These are phyloP conservation scores for Debaryomyces sp. DNA, from an alignment of 1,139 yeast species.

Conservation along the genomic window DNA sequence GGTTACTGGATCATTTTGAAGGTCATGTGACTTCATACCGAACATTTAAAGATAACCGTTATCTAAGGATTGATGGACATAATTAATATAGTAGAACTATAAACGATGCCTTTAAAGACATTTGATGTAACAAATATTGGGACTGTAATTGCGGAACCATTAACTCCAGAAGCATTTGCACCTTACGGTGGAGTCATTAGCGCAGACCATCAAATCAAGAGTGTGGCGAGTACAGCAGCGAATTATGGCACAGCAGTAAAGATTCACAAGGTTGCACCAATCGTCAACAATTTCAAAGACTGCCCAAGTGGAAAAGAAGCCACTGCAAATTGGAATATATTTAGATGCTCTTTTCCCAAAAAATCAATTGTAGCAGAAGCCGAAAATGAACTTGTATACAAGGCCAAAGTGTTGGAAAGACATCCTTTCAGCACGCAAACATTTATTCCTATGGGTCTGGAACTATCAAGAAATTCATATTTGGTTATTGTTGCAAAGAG, in stretches of 20 bases:
- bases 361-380: conserved; percentile 47
- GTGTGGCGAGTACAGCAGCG: conserved; percentile 50
- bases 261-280: conserved; percentile 70
- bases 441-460: conserved; percentile 83
- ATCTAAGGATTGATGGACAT: not conserved
- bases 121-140: conserved; percentile 28
- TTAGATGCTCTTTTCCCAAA: conserved; percentile 76
- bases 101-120: conserved; percentile 43
- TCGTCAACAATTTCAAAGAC: conserved; percentile 51
- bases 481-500: conserved; percentile 80
- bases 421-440: conserved; percentile 94
- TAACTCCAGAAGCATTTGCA: conserved; percentile 46
- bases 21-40: not conserved
- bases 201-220: conserved; percentile 46
- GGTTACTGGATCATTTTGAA: not conserved
- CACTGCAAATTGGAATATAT: conserved; percentile 78
- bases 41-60: not conserved
- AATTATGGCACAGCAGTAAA: conserved; percentile 95
- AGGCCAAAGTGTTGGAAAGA: conserved; percentile 76
- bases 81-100: not conserved
- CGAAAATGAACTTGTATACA: conserved; percentile 38
- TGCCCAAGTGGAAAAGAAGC: conserved; percentile 51
- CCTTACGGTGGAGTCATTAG: conserved; percentile 50
- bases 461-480: conserved; percentile 52
- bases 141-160: conserved; percentile 36